Base-by-base conservation (phyloP, 331 rosid genomes). In the Telfairia occidentalis region DNA sequence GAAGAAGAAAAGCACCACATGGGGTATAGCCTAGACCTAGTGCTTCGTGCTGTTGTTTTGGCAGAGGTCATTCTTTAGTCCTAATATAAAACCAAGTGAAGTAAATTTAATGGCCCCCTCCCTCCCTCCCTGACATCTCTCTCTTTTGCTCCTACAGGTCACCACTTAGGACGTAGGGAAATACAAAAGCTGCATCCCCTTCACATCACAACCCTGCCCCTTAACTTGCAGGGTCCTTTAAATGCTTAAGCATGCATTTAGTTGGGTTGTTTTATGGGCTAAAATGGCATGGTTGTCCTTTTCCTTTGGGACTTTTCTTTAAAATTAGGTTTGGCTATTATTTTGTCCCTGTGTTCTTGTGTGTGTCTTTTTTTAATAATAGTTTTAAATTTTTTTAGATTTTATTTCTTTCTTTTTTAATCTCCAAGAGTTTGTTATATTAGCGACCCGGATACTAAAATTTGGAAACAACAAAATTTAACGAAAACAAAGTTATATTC, bases 171-270 rank as follows among this genome's bases (percentile, higher is more conserved):
- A 24, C 32, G 19, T 65, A 26, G 72, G 50, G 30, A 21, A 65
- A 37, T 9, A n/a, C 30, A 63, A 61, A 65, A 23, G 72, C 72
- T 65, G 72, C 72, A 38, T 30, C 12, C 16, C 21, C 2, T 1
- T n/a, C 24, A 53, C 6, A 40, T 40, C 45, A 40, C 45, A 40
- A 40, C 45, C 8, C 12, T 54, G 9, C 45, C 26, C 28, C 28
- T 63, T 63, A 63, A 10, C 3, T 63, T 63, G 70, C 16, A 63
- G 46, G 37, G 8, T 0, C 70, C 70, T 61, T 63, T 34, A 34
- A 63, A 63, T 18, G 71, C 16, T 64, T 64, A 64, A 18, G 45
- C 69, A 61, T 61, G 69, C 69, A 61, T 32, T n/a, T 32, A 29
- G 24, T 2, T 0, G 19, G 28, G 38, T 37, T 64, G 4, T 64